Evolutionary conservation across 495 filamentous ascomycete genomes (phyloP).

Genomic region (Aspergillus wentii): DNA sequence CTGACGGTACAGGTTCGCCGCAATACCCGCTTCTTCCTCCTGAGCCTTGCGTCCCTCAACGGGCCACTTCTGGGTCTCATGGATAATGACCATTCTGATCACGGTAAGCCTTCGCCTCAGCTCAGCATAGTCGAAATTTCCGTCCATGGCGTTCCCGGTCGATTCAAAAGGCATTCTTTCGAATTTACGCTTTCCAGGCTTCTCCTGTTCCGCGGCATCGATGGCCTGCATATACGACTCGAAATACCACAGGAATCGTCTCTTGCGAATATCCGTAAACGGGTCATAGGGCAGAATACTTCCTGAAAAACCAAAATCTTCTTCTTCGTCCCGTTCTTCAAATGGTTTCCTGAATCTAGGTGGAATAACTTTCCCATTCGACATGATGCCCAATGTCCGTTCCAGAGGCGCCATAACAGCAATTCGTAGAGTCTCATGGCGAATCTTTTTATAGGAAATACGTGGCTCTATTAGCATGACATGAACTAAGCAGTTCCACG

Average conservation of each 20-base stretch:
- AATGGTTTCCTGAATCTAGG: slow-evolving; percentile 2
- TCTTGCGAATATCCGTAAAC: slow-evolving; percentile 88
- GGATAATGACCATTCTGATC: slow-evolving; percentile 63
- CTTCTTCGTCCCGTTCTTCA: slow-evolving; percentile 46
- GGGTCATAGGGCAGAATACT: slow-evolving; percentile 58
- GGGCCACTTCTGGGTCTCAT: slow-evolving; percentile 70
- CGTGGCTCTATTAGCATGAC: background rate
- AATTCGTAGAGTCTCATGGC: slow-evolving; percentile 84
- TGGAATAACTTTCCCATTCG: slow-evolving; percentile 40
- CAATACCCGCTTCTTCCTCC: slow-evolving; percentile 64
- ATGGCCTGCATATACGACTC: slow-evolving; percentile 75
- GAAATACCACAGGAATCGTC: slow-evolving; percentile 93
- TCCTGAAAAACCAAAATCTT: too few species aligned
- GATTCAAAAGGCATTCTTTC: slow-evolving; percentile 81
- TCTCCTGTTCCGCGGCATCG: slow-evolving; percentile 36
- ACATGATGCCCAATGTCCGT: slow-evolving; percentile 61
- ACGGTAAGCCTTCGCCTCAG: slow-evolving; percentile 61
- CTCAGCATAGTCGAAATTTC: slow-evolving; percentile 76
- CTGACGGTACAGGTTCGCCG: slow-evolving; percentile 76
- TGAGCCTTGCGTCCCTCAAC: slow-evolving; percentile 58
- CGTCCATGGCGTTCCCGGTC: slow-evolving; percentile 75
- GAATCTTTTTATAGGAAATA: slow-evolving; percentile 53
- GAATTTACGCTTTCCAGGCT: slow-evolving; percentile 60
- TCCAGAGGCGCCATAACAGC: slow-evolving; percentile 85
- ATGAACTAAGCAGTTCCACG: background rate